Conservation (phyloP, 2,329 filamentous ascomycete species). For the Fusarium sp. region DNA sequence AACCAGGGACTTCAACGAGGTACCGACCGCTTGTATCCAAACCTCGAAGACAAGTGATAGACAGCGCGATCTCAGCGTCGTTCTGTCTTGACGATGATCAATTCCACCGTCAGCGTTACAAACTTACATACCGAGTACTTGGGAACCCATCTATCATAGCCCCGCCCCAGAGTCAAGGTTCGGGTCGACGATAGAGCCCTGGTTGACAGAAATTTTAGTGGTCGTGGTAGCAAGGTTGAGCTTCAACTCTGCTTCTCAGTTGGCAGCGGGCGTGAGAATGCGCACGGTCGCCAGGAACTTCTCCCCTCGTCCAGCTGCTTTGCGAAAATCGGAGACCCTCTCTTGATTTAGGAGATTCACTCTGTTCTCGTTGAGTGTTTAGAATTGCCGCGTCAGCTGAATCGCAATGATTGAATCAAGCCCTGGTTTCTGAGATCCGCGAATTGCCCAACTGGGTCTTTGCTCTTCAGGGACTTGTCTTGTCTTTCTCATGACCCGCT, state of each 20-base stretch:
- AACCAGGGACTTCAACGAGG: constrained; percentile 16
- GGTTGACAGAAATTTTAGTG: constrained; percentile 27
- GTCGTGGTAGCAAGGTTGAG: constrained; percentile 3
- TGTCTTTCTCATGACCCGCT: constrained; percentile 33
- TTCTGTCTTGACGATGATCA: constrained; percentile 24
- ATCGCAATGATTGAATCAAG: constrained; percentile 20
- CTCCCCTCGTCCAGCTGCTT: constrained; percentile 15
- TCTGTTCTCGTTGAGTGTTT: constrained; percentile 15
- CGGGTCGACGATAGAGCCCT: constrained; percentile 2
- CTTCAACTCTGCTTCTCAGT: constrained; percentile 15
- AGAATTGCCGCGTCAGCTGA: constrained; percentile 40
- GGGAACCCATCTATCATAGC: constrained; percentile 18
- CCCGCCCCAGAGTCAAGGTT: constrained; percentile 26
- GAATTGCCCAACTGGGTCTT: constrained; percentile 37
- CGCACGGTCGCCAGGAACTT: constrained; percentile 28
- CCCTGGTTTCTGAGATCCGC: constrained; percentile 21
- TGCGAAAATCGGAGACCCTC: constrained; percentile 21
- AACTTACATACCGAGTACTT: constrained; percentile 22
- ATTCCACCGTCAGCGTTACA: constrained; percentile 3
- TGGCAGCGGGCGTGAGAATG: constrained; percentile 24
- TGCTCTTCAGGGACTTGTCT: constrained; percentile 39
- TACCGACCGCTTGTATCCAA: not conserved
- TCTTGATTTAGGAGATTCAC: constrained; percentile 1
- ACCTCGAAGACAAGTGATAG: constrained; percentile 15
- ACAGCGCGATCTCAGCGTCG: constrained; percentile 13